Base-by-base conservation (phyloP, 2,329 filamentous ascomycete species). In the Venturia oleaginea region DNA sequence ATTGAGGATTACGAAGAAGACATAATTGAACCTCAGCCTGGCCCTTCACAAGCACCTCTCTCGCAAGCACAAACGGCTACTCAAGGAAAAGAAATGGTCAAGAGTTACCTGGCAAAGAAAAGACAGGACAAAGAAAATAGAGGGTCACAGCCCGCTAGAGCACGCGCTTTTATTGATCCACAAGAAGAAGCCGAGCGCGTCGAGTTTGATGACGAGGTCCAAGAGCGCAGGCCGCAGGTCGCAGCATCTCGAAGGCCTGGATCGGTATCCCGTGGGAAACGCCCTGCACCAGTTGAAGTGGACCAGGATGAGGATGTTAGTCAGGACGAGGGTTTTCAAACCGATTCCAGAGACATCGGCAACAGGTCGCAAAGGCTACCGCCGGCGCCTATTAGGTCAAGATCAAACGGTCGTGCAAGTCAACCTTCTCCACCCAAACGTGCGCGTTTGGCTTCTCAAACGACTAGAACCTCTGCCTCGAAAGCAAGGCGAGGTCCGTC, bases 161-260 rank as follows among this genome's bases (percentile, higher is more conserved):
- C 64, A 43, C 63, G 38, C 15, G 70, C 71, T 6, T 73, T 79
- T 48, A 74, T 78, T 40, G 77, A 79, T 37, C 73, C 69, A 17
- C 79, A 80, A 63, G 57, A 68, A 0, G 72, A 71, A 61, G 78
- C 76, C 8, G 66, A 71, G 30, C 71, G 75, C 15, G 68, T 79
- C 17, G 70, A 72, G 10, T 79, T 75, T 63, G 75, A 74, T 5
- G 74, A 76, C 15, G 73, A 70, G 51, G 66, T 64, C n/a, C 70
- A 71, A 75, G 72, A 30, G 13, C 37, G 7, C n/a, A n/a, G 22
- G 22, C 32, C 34, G 10, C 59, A 60, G 40, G n/a, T 27, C 24
- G 37, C 32, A 24, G 59, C 59, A 19, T 8, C n/a, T 6, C 34
- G 5, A 40, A 32, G 59, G 34, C 22, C 40, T 38, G 59, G 40